Evolutionary conservation across 352 stramenopile genomes (phyloP), one percentile per base, ranked within the genome.

Genomic region (Globisporangium spinosum): DNA sequence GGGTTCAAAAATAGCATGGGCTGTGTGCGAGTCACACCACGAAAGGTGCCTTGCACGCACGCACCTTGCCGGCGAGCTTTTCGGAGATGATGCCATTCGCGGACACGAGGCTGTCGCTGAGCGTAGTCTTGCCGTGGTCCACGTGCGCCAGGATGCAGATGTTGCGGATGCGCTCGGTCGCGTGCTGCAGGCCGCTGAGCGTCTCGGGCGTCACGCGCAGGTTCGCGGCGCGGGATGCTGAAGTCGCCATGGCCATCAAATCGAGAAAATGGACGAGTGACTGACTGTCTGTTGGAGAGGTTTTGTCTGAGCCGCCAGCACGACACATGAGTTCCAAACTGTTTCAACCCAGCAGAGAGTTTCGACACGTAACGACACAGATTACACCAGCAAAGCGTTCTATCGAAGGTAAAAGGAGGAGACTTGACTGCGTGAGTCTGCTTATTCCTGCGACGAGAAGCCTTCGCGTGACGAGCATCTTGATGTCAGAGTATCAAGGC

Each of bases 11-110:
- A 56, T 27, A 56, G 22, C 49, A 29, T n/a, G 43, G 17, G 43
- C 13, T n/a, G 5, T 51, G 20, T 2, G 43, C 43, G 20, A 22
- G 43, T 29, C 65, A 17, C 43, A 70, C n/a, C 62, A 54, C 8
- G 23, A 35, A 29, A 7, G 25, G 58, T 43, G 45, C 22, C 29
- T 12, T 8, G 47, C 20, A 17, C 23, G 40, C 51, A 98, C 71
- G 49, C 45, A 98, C 72, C 67, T 97, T 98, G 38, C 96, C 97
- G 0, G 95, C 97, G 32, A 98, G 80, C 57, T 96, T 95, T 75
- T 98, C 91, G n/a, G 89, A 98, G 75, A 99, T 99, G 74, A 99
- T 98, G 20, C 97, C 96, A 76, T 98, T 99, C 53, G 93, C 89
- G 66, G 95, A 97, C 65, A 99, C 92, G 20, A 99, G 83, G 73